Conservation (phyloP, 2,329 filamentous ascomycete species). For the Davidsoniella neocaledoniae region DNA sequence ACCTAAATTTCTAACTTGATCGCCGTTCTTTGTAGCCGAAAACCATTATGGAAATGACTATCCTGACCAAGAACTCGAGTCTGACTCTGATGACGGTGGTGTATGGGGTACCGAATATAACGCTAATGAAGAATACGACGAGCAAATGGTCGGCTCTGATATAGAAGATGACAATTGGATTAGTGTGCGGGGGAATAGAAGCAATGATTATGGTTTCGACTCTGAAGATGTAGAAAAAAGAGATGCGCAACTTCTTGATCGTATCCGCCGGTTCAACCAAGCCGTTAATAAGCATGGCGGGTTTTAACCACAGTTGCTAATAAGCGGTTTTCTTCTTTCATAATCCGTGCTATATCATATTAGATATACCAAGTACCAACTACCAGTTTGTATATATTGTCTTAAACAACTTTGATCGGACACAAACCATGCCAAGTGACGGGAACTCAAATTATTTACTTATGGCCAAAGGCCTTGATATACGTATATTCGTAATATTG, state of each 20-base stretch:
- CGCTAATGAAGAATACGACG: constrained; percentile 24
- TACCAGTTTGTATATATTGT: too few species aligned
- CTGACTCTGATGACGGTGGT: constrained; percentile 34
- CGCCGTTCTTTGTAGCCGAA: constrained; percentile 35
- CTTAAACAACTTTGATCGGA: too few species aligned
- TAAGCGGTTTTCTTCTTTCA: not conserved
- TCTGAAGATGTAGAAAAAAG: not conserved
- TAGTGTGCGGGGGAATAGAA: constrained; percentile 13
- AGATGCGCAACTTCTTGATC: constrained; percentile 17
- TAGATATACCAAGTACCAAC: too few species aligned
- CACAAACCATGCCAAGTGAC: too few species aligned
- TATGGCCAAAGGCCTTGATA: too few species aligned
- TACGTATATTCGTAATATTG: too few species aligned
- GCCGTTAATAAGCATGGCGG: constrained; percentile 11
- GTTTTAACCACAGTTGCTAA: not conserved
- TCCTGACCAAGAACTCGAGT: constrained; percentile 61
- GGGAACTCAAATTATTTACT: too few species aligned
- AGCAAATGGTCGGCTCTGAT: constrained; percentile 22
- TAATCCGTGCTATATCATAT: not conserved
- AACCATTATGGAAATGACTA: constrained; percentile 69
- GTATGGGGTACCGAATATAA: constrained; percentile 31
- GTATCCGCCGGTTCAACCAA: constrained; percentile 15
- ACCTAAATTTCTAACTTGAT: constrained; percentile 4
- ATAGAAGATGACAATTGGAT: constrained; percentile 22
- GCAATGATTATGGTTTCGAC: not conserved